Evolutionary conservation across 2,329 filamentous ascomycete species (phyloP).

Genomic region (Aureobasidium subglaciale): DNA sequence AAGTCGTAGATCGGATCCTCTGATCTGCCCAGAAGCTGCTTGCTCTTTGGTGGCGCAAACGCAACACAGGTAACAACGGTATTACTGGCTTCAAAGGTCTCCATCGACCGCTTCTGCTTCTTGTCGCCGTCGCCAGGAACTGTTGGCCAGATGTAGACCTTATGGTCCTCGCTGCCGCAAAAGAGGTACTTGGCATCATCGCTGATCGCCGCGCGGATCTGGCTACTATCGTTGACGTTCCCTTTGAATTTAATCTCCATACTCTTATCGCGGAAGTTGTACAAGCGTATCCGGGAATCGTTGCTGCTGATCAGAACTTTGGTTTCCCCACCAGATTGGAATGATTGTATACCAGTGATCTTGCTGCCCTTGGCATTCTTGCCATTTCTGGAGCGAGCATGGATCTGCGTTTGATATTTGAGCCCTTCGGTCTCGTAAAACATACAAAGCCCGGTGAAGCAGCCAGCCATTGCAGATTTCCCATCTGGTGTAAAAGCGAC

Average conservation of each 20-base stretch:
- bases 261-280: slow-evolving; percentile 76
- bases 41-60: slow-evolving; percentile 72
- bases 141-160: slow-evolving; percentile 85
- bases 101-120: slow-evolving; percentile 73
- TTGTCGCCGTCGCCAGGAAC: slow-evolving; percentile 53
- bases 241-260: slow-evolving; percentile 87
- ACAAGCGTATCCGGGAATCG: slow-evolving; percentile 84
- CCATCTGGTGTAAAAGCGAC: slow-evolving; percentile 92
- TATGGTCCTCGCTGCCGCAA: slow-evolving; percentile 86
- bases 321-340: slow-evolving; percentile 56
- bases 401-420: slow-evolving; percentile 75
- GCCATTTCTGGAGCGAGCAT: slow-evolving; percentile 85
- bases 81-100: slow-evolving; percentile 85
- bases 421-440: slow-evolving; percentile 92
- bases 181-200: slow-evolving; percentile 82
- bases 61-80: slow-evolving; percentile 84
- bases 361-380: slow-evolving; percentile 96
- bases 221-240: slow-evolving; percentile 81
- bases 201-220: slow-evolving; percentile 83
- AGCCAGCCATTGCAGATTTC: slow-evolving; percentile 79
- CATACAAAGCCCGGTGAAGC: slow-evolving; percentile 74
- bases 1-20: slow-evolving; percentile 93
- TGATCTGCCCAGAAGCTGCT: slow-evolving; percentile 69
- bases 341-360: slow-evolving; percentile 86
- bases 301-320: slow-evolving; percentile 91